These are phyloP conservation scores for Phytophthora colocasiae DNA, from an alignment of 352 stramenopile genomes.

Conservation along the genomic window DNA sequence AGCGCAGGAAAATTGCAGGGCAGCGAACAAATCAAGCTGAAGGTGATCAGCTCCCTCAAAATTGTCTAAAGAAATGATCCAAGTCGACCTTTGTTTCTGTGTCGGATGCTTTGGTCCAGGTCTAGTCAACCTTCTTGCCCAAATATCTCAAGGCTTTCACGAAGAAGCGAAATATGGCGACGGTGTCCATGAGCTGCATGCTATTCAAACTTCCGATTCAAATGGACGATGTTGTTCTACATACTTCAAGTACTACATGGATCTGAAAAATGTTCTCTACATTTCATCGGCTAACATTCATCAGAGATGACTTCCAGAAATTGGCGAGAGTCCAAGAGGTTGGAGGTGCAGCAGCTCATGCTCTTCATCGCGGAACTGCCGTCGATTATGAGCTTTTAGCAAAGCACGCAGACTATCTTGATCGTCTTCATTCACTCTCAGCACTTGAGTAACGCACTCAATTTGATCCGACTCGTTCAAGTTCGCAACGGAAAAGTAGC, in stretches of 20 bases:
- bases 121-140: too few relatives aligned
- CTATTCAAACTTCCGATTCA: not conserved
- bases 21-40: too few relatives aligned
- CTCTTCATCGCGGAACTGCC: slow-evolving; percentile 73
- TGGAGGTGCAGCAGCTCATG: slow-evolving; percentile 60
- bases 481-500: slow-evolving; percentile 75
- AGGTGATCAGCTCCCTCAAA: too few relatives aligned
- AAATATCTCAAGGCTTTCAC: slow-evolving; percentile 47
- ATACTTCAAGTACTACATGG: too few relatives aligned
- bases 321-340: slow-evolving; percentile 35
- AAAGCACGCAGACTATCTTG: slow-evolving; percentile 72
- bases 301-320: too few relatives aligned
- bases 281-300: too few relatives aligned
- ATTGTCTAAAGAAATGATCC: too few relatives aligned
- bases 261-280: too few relatives aligned
- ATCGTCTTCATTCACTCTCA: slow-evolving; percentile 62
- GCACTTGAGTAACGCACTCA: slow-evolving; percentile 59
- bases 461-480: slow-evolving; percentile 59
- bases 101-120: too few relatives aligned
- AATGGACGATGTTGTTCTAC: not conserved
- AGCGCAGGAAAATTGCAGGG: too few relatives aligned
- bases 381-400: slow-evolving; percentile 77
- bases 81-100: too few relatives aligned
- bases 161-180: slow-evolving; percentile 76
- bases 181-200: slow-evolving; percentile 64